Percentiles rank a stretch among this genome's conserved stretches.
Evolutionary conservation across 768 basidiomycete genomes (phyloP).

Genomic region (Crassisporium funariophilum): DNA sequence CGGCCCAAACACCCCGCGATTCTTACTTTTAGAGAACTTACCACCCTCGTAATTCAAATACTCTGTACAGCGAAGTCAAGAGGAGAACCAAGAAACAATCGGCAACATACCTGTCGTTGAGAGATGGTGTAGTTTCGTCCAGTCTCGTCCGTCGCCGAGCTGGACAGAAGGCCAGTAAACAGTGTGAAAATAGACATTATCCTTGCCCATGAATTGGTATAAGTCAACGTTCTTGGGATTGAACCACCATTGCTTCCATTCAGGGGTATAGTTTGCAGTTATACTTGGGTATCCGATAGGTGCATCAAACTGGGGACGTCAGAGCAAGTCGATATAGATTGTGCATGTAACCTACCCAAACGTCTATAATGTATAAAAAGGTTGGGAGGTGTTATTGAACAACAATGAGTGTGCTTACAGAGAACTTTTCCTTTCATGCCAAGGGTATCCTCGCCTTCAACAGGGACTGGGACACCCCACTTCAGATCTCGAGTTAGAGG

Average conservation of each 20-base stretch:
- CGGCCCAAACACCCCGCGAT: conserved; percentile 96
- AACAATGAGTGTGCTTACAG: conserved; percentile 58
- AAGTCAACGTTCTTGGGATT: conserved; percentile 86
- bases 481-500: conserved; percentile 92
- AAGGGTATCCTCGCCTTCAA: conserved; percentile 70
- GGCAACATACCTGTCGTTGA: conserved; percentile 84
- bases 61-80: conserved; percentile 48
- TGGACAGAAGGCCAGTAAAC: conserved; percentile 92
- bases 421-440: conserved; percentile 95
- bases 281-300: conserved; percentile 97
- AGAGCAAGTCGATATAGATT: conserved; percentile 4
- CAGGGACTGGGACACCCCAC: conserved; percentile 96
- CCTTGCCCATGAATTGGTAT: conserved; percentile 99
- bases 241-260: conserved; percentile 98
- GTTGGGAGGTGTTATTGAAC: conserved; percentile 5
- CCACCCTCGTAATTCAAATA: conserved; percentile 98
- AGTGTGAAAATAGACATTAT: conserved; percentile 98
- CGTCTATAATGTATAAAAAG: conserved; percentile 53
- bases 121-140: conserved; percentile 93
- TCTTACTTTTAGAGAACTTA: conserved; percentile 97
- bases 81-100: neutral
- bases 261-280: conserved; percentile 90
- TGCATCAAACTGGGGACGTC: conserved; percentile 80
- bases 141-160: conserved; percentile 85
- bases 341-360: conserved; percentile 70